Conservation (phyloP, 2,329 filamentous ascomycete genomes). For the Xylaria sp. region DNA sequence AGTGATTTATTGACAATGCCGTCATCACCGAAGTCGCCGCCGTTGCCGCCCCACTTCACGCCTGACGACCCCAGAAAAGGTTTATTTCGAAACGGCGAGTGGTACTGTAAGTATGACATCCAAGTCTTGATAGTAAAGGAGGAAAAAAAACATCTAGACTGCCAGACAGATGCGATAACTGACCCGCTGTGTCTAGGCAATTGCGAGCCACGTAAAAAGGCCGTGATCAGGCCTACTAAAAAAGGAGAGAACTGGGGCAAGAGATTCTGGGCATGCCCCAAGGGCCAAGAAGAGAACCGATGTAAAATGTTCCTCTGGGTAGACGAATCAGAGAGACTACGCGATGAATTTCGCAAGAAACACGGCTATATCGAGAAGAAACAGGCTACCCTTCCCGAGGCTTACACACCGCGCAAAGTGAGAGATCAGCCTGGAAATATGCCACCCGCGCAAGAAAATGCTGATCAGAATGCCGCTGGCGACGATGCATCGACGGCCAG, state of each 20-base stretch:
- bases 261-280: constrained; percentile 66
- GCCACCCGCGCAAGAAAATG: constrained; percentile 37
- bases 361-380: constrained; percentile 58
- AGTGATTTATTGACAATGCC: neutral
- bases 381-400: constrained; percentile 47
- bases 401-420: constrained; percentile 43
- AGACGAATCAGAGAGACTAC: constrained; percentile 61
- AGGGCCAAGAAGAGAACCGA: constrained; percentile 52
- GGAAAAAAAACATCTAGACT: neutral
- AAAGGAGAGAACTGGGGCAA: constrained; percentile 63
- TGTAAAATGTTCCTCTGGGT: constrained; percentile 71
- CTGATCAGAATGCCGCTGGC: constrained; percentile 5
- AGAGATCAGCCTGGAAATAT: constrained; percentile 35
- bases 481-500: constrained; percentile 13
- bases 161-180: neutral
- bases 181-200: constrained; percentile 53
- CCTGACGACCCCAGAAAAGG: constrained; percentile 40
- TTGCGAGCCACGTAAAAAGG: constrained; percentile 61
- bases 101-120: constrained; percentile 52
- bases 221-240: constrained; percentile 61
- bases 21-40: constrained; percentile 24
- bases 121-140: neutral
- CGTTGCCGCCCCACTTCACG: constrained; percentile 8
- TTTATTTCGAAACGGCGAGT: constrained; percentile 51
- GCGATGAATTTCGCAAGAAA: constrained; percentile 56